Evolutionary conservation across 2,329 filamentous ascomycete genomes (phyloP), one percentile per base, ranked within the genome.

Genomic region (Talaromyces atroroseus): DNA sequence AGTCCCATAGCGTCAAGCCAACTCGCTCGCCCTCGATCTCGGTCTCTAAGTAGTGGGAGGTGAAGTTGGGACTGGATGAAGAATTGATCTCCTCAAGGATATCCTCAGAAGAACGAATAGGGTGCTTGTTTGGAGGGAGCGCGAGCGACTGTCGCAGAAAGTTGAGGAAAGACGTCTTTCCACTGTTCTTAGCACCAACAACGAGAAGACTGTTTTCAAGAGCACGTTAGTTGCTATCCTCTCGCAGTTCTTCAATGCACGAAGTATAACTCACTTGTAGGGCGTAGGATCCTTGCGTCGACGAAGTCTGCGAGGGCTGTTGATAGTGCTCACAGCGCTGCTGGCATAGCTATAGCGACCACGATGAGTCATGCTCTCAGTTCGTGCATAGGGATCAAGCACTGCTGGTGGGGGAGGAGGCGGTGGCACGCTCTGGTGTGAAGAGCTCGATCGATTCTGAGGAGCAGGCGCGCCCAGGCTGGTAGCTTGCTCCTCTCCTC

Each of bases 241-340:
- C 23, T 11, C 7, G 23, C 46, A 48, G 45, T 10, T n/a, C 5
- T 14, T 7, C 10, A 10, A 47, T 38, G 1, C 32, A n/a, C 48
- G 32, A 24, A 54, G 29, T 32, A 36, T 45, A 46, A 53, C 91
- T 82, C 79, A 97, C 92, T 99, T 99, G 83, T 97, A 96, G 0
- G 94, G 91, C 11, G 92, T 96, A 8, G 94, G 94, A 69, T 99
- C 94, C 80, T 96, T 97, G 77, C 94, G 87, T 78, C 92, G 88
- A 66, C 94, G 86, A 63, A 97, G 87, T 69, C 92, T 86, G 63
- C 94, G 86, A 61, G 94, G 92, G 72, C 88, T 96, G 78, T 96
- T 96, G 76, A 96, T 85, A 59, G 90, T 88, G 78, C 90, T 96
- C 63, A 92, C 83, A 54, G 89, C 88, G 74, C 89, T 95, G 76